These are phyloP conservation scores for Psidium guajava DNA, from an alignment of 345 rosid genomes.

Conservation along the genomic window DNA sequence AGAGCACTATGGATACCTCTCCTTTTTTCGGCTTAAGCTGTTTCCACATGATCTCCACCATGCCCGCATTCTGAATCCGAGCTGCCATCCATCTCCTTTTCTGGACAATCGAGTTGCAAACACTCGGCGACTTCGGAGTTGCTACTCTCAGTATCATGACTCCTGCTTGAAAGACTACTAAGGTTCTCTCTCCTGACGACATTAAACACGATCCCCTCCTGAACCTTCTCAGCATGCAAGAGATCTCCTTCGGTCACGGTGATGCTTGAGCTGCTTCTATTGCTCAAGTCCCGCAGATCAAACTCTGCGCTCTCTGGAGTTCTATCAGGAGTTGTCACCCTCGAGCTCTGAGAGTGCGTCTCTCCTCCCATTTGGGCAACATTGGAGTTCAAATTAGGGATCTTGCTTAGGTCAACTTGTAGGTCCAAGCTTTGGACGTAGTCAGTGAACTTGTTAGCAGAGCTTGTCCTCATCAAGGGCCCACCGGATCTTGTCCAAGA, in stretches of 20 bases:
- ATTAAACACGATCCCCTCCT: slow-evolving; percentile 59
- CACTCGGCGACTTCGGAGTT: slow-evolving; percentile 44
- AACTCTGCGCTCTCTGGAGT: slow-evolving; percentile 21
- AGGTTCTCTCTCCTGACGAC: slow-evolving; percentile 52
- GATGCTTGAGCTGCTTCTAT: slow-evolving; percentile 40
- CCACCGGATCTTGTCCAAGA: slow-evolving; percentile 98
- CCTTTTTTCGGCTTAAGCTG: not conserved
- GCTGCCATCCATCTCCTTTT: slow-evolving; percentile 33
- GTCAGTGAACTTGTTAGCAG: slow-evolving; percentile 66
- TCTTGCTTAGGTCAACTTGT: slow-evolving; percentile 33
- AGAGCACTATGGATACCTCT: not conserved
- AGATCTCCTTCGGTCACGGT: slow-evolving; percentile 73
- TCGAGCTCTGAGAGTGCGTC: slow-evolving; percentile 23
- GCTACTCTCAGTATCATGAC: slow-evolving; percentile 18
- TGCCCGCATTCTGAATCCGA: not conserved
- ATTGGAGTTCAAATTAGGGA: slow-evolving; percentile 26
- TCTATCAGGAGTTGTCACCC: slow-evolving; percentile 31
- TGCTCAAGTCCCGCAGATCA: slow-evolving; percentile 22
- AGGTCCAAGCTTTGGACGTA: slow-evolving; percentile 58
- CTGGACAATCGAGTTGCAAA: slow-evolving; percentile 57
- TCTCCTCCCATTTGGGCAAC: slow-evolving; percentile 30
- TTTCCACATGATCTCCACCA: not conserved
- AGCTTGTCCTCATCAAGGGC: slow-evolving; percentile 91
- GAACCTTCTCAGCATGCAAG: slow-evolving; percentile 58
- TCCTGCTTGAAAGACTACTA: slow-evolving; percentile 20